Base-by-base conservation (phyloP, 2,329 filamentous ascomycete species). In the Sporothrix dimorphospora region DNA sequence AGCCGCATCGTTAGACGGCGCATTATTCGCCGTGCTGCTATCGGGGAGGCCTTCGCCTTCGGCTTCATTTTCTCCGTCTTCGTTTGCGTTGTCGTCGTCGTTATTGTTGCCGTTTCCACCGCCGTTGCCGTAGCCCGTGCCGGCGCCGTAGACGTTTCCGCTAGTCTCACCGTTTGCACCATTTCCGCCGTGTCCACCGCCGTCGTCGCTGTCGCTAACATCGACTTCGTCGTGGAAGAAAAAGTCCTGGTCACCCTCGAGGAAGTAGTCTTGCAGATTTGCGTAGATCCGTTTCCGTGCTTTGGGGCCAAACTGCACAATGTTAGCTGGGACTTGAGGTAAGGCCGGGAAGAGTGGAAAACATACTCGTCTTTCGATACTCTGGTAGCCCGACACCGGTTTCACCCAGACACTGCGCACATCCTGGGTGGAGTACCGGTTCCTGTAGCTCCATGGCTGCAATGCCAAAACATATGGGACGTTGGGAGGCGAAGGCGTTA, bases 301-400 rank as follows among this genome's bases (percentile, higher is more conserved):
- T 27, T 59, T 21, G 3, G 71, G 66, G 38, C 75, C 73, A 59
- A 75, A 76, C 74, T 75, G n/a, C 16, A 53, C 19, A 34, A 2
- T 16, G 55, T 70, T 45, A 72, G 72, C 66, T n/a, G 11, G 21
- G 38, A 30, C 1, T 16, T 34, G 21, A 8, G 8, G n/a, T 1
- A 47, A n/a, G 21, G 11, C 0, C 3, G 5, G n/a, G 5, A 30
- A 16, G 4, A 38, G 12, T 27, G 38, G n/a, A 14, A 24, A 11
- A 45, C 78, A 59, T 72, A 79, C 79, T 40, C 79, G 73, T 61
- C 72, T 76, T 47, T 77, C 77, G 8, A 76, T 69, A 0, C 76
- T 77, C 71, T 79, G 79, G 14, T 79, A 74, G 69, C 77, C 77
- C 38, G 76, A 76, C 0, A 72, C 72, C n/a, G 72, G 74, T 49